phyloP scores from a whole-genome alignment of 208 protist genomes.

The Leishmania amazonensis region DNA sequence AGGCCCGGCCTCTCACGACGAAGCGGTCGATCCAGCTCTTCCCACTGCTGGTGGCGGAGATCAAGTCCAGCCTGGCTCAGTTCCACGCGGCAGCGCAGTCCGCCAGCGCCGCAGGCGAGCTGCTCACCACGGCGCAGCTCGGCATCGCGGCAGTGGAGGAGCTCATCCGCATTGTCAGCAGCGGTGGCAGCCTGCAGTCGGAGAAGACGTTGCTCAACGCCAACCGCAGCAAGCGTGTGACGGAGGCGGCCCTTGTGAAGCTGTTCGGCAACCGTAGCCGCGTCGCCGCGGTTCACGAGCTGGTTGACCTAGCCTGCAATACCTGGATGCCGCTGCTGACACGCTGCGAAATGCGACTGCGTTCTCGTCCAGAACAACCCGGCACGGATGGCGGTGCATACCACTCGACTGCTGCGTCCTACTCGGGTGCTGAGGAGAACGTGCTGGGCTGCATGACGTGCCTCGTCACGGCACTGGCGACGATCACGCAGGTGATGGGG shows the following conservation, averaged over 20 bases:
- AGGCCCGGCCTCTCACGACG: slow-evolving; percentile 82
- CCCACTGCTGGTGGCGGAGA: slow-evolving; percentile 46
- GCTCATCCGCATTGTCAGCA: slow-evolving; percentile 81
- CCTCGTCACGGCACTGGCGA: slow-evolving; percentile 56
- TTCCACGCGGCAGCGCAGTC: slow-evolving; percentile 24
- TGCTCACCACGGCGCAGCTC: slow-evolving; percentile 51
- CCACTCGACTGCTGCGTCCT: not conserved
- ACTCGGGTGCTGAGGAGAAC: slow-evolving; percentile 25
- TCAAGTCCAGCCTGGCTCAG: slow-evolving; percentile 29
- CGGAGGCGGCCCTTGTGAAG: slow-evolving; percentile 72
- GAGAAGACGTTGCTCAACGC: slow-evolving; percentile 88
- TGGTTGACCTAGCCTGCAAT: slow-evolving; percentile 51
- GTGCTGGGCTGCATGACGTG: slow-evolving; percentile 38
- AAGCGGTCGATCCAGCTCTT: slow-evolving; percentile 83
- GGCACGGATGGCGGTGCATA: not conserved
- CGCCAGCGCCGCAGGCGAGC: slow-evolving; percentile 13
- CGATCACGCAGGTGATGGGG: slow-evolving; percentile 74
- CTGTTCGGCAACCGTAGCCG: slow-evolving; percentile 82
- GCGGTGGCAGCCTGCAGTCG: slow-evolving; percentile 84
- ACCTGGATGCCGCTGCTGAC: slow-evolving; percentile 52
- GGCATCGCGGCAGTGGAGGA: slow-evolving; percentile 78
- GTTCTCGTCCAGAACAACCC: slow-evolving; percentile 7
- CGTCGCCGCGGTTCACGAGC: slow-evolving; percentile 63
- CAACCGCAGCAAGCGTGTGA: slow-evolving; percentile 70
- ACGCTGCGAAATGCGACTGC: slow-evolving; percentile 33